Conservation (phyloP, 768 basidiomycete species). For the Ephemerocybe angulata region DNA sequence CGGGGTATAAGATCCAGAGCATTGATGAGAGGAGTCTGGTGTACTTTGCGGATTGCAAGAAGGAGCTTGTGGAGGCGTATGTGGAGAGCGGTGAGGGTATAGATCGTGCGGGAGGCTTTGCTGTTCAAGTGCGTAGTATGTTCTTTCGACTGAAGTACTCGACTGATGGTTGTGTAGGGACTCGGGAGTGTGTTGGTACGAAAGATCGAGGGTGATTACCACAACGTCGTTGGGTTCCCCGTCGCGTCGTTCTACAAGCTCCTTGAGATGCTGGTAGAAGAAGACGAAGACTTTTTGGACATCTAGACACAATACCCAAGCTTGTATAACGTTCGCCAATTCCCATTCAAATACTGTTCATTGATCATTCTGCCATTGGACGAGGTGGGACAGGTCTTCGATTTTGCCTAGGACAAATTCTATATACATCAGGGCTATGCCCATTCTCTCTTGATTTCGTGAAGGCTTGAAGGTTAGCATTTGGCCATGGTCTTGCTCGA, state of each 20-base stretch:
- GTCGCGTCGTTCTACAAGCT: constrained; percentile 17
- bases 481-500: too few species aligned
- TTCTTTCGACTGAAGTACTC: background rate
- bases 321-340: too few species aligned
- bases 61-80: constrained; percentile 67
- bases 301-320: too few species aligned
- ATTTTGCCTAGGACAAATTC: too few species aligned
- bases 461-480: too few species aligned
- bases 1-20: constrained; percentile 72
- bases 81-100: constrained; percentile 81
- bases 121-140: constrained; percentile 65
- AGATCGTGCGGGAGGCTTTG: constrained; percentile 92
- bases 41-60: constrained; percentile 64
- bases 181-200: constrained; percentile 77
- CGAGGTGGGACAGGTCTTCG: too few species aligned
- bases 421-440: too few species aligned
- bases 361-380: too few species aligned
- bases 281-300: constrained; percentile 18
- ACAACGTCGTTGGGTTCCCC: constrained; percentile 18
- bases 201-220: constrained; percentile 34
- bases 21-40: constrained; percentile 82
- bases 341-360: too few species aligned
- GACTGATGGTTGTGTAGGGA: constrained; percentile 43
- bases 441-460: too few species aligned
- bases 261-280: constrained; percentile 14